phyloP scores from a whole-genome alignment of 345 rosid genomes.

The Gossypium raimondii region DNA sequence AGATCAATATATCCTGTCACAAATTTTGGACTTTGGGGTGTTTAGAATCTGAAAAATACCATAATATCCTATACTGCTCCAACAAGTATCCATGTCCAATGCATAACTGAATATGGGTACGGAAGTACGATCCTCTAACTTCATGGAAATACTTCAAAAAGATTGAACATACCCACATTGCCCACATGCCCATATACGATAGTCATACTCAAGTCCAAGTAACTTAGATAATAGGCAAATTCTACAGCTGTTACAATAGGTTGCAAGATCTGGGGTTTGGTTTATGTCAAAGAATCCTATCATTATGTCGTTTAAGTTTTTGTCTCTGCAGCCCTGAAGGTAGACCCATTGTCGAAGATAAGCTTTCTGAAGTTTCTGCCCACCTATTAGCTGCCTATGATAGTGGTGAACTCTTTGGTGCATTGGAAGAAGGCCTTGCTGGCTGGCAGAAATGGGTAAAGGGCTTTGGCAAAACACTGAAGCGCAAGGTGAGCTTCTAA shows the following conservation, averaged over 20 bases:
- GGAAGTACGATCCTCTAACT: background rate
- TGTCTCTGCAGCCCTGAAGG: conserved; percentile 56
- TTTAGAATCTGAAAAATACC: background rate
- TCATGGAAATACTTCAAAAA: background rate
- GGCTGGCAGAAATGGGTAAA: conserved; percentile 97
- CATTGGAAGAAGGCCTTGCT: conserved; percentile 66
- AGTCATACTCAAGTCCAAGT: background rate
- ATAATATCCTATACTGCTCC: background rate
- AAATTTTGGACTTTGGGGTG: background rate
- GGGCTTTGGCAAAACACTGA: conserved; percentile 66
- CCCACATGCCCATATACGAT: background rate
- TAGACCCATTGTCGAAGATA: conserved; percentile 58
- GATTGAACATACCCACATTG: background rate
- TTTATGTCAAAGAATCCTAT: background rate
- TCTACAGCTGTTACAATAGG: background rate
- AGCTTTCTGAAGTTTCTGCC: conserved; percentile 68
- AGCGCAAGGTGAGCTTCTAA: conserved; percentile 62
- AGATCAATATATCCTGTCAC: background rate
- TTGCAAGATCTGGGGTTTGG: background rate
- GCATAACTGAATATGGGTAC: background rate
- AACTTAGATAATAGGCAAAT: background rate
- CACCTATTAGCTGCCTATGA: conserved; percentile 77
- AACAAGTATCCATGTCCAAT: background rate
- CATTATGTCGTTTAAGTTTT: background rate
- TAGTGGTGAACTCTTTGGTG: conserved; percentile 60